These are phyloP conservation scores for Glaciozyma martinii DNA, from an alignment of 768 basidiomycete species.

Conservation along the genomic window DNA sequence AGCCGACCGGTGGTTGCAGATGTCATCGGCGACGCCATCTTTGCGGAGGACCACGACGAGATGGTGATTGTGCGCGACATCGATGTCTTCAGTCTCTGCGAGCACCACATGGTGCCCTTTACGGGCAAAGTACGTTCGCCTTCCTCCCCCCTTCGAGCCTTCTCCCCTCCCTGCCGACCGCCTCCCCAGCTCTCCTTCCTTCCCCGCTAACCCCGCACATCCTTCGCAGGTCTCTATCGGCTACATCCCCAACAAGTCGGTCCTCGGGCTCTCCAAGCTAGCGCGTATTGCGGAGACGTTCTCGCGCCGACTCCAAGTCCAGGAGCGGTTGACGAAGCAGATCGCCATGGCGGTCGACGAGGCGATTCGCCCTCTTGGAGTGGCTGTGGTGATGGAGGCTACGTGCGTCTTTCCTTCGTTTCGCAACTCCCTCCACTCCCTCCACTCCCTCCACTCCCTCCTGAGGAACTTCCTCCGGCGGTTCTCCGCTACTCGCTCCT, in stretches of 20 bases:
- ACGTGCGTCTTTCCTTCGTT: conserved; percentile 57
- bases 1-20: conserved; percentile 46
- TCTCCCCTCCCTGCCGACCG: background rate
- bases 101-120: conserved; percentile 97
- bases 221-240: conserved; percentile 76
- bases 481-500: background rate
- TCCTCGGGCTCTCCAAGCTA: conserved; percentile 89
- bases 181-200: background rate
- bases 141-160: background rate
- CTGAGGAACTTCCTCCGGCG: background rate
- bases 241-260: conserved; percentile 90
- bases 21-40: conserved; percentile 96
- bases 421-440: too few relatives aligned
- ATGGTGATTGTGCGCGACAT: conserved; percentile 98
- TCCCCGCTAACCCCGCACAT: background rate
- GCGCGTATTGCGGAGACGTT: conserved; percentile 97
- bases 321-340: conserved; percentile 94
- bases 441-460: background rate
- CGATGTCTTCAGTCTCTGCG: conserved; percentile 91
- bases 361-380: conserved; percentile 92
- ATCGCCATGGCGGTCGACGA: conserved; percentile 97
- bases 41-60: conserved; percentile 98
- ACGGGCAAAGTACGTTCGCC: conserved; percentile 70
- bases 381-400: conserved; percentile 99
- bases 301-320: conserved; percentile 87